Percentiles rank a stretch among this genome's conserved stretches.
Evolutionary conservation across 768 basidiomycete genomes (phyloP).

Genomic region (Tylopilus vinaceipallidus): DNA sequence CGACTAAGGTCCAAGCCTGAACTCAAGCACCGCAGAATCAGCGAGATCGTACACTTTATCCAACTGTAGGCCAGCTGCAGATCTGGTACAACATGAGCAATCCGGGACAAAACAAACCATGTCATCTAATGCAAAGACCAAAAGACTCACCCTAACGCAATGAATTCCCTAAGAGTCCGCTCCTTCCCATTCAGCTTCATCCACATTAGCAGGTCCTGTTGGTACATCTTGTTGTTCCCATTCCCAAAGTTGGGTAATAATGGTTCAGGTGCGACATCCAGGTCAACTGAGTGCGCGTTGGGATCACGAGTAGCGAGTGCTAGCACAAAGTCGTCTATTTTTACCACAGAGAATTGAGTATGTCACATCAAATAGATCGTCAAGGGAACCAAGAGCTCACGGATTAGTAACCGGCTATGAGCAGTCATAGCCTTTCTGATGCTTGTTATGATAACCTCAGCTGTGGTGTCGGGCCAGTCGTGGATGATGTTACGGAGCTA

Average conservation of each 20-base stretch:
- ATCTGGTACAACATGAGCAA: no score
- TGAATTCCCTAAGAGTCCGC: constrained; percentile 28
- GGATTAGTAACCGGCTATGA: constrained; percentile 32
- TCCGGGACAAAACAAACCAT: no score
- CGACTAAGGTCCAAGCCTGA: no score
- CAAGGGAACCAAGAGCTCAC: constrained; percentile 20
- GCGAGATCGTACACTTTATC: no score
- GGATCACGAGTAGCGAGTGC: constrained; percentile 8
- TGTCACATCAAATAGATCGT: not conserved
- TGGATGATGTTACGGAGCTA: no score
- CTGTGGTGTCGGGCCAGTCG: no score
- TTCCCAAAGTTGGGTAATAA: constrained; percentile 50
- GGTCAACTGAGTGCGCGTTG: constrained; percentile 2
- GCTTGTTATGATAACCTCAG: no score
- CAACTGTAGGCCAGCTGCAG: no score
- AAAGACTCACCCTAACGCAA: no score
- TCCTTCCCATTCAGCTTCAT: constrained; percentile 41
- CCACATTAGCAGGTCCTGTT: constrained; percentile 50
- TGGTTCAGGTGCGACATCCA: constrained; percentile 36
- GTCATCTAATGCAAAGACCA: no score
- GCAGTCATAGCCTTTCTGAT: no score
- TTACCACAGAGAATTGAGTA: not conserved
- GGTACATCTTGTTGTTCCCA: constrained; percentile 39
- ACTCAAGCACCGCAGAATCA: no score
- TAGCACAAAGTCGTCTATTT: constrained; percentile 24